phyloP scores from a whole-genome alignment of 179 eudicot genomes.

The Drosera spatulata region DNA sequence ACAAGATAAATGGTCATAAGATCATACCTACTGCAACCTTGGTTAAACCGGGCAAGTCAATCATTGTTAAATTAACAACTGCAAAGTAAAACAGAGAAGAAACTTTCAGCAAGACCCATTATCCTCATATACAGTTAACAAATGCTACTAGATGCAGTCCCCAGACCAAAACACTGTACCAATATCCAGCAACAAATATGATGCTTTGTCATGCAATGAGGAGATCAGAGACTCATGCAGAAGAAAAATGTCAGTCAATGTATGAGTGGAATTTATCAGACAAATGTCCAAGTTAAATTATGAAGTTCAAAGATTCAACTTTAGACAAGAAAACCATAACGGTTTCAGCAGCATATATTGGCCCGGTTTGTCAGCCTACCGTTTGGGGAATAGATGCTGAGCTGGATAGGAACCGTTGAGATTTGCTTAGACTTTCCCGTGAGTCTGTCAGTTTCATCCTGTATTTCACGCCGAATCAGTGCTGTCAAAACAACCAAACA shows the following conservation, averaged over 20 bases:
- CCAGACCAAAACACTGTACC: no score
- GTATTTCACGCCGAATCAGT: slow-evolving; percentile 46
- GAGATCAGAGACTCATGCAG: no score
- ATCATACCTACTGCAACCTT: slow-evolving; percentile 70
- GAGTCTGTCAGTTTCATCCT: slow-evolving; percentile 57
- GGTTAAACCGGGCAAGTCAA: slow-evolving; percentile 75
- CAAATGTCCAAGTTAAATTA: background rate
- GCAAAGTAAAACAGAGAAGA: slow-evolving; percentile 11
- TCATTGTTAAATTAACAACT: slow-evolving; percentile 75
- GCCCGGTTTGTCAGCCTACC: slow-evolving; percentile 14
- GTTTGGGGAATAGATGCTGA: slow-evolving; percentile 51
- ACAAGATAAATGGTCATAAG: slow-evolving; percentile 2
- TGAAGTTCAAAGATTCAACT: no score
- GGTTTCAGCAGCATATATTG: no score
- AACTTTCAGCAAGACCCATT: background rate
- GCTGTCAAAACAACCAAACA: slow-evolving; percentile 23
- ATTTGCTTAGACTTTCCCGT: slow-evolving; percentile 51
- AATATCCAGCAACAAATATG: no score
- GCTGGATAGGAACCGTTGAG: slow-evolving; percentile 50
- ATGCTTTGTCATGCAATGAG: no score
- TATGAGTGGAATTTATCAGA: no score
- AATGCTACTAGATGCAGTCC: no score
- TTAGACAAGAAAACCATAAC: no score
- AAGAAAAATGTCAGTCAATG: no score
- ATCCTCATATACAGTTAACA: no score